phyloP scores from a whole-genome alignment of 495 filamentous ascomycete genomes.

The Cercophora scortea region DNA sequence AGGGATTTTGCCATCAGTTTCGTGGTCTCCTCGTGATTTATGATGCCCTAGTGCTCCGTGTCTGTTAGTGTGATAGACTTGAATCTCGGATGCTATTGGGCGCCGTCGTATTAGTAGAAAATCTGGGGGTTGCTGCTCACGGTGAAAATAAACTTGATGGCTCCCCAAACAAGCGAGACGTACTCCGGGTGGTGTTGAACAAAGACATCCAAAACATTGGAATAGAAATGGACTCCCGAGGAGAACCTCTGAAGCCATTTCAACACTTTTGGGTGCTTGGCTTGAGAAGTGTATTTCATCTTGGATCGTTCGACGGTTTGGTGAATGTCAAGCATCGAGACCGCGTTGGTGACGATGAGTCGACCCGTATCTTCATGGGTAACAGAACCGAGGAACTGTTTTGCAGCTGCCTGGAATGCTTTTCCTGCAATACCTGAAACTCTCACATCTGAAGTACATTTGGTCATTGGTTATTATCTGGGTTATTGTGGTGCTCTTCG shows the following conservation, averaged over 20 bases:
- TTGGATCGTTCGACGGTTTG: background rate
- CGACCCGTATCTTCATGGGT: background rate
- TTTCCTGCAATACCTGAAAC: background rate
- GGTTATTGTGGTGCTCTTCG: no score
- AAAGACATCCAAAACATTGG: constrained; percentile 4
- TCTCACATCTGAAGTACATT: no score
- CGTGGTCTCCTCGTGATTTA: background rate
- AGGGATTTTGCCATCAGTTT: background rate
- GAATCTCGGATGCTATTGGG: no score
- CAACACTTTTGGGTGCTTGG: background rate
- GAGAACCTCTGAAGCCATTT: background rate
- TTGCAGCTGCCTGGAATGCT: background rate
- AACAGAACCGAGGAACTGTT: background rate
- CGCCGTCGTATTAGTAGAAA: no score
- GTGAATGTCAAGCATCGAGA: background rate
- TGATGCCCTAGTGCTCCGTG: background rate
- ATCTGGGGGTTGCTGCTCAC: background rate
- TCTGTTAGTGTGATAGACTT: no score
- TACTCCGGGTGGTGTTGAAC: constrained; percentile 26
- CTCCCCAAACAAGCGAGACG: constrained; percentile 27
- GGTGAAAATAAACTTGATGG: constrained; percentile 21
- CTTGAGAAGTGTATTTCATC: background rate
- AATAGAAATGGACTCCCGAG: background rate
- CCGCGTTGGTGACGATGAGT: background rate
- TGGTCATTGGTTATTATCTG: no score